Base-by-base conservation (phyloP, 2,329 filamentous ascomycete genomes). In the Verticillium alfalfae region DNA sequence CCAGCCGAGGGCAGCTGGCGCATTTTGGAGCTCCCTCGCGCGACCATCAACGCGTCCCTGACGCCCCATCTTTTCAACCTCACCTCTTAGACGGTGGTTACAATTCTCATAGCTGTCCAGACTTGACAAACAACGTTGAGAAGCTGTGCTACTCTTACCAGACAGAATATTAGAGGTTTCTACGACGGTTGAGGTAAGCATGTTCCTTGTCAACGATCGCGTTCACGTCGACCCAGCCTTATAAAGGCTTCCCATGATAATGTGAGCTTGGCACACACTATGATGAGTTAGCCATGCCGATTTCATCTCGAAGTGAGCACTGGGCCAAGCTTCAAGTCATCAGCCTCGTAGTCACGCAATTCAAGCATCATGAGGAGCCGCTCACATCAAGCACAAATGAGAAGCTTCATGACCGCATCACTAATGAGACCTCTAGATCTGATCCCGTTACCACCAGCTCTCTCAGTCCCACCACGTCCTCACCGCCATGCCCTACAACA, bases 401-500 rank as follows among this genome's bases (percentile, higher is more conserved):
- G 18, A 22, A 12, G 18, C 45, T 18, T 52, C 18, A 12, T 31
- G 9, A 1, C 22, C 18, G 10, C 45, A 52, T 22, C 18, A 18
- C 45, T 52, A 52, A 52, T 18, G 8, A 12, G 22, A 52, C 13
- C 10, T 5, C 10, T 18, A 52, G 45, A 3, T 22, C 18, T 16
- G 18, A 26, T 26, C 31, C 13, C 26, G 26, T 34, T 31, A 34
- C 54, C 31, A 26, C 18, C 49, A 10, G 31, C 26, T 9, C n/a
- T 31, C 12, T 34, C 5, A 10, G 18, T 9, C 8, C 12, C n/a
- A 12, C 18, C 9, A 9, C 18, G 13, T 22, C 45, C 8, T 26
- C 45, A 7, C 36, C 37, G 75, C 18, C 58, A 97, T 98, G 93
- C 91, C 93, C 34, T 93, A 95, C 80, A 97, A 97, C 77, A 94